Percentiles rank a stretch among this genome's conserved stretches.
Evolutionary conservation across 2,329 filamentous ascomycete genomes (phyloP).

Genomic region (Zymoseptoria brevis): DNA sequence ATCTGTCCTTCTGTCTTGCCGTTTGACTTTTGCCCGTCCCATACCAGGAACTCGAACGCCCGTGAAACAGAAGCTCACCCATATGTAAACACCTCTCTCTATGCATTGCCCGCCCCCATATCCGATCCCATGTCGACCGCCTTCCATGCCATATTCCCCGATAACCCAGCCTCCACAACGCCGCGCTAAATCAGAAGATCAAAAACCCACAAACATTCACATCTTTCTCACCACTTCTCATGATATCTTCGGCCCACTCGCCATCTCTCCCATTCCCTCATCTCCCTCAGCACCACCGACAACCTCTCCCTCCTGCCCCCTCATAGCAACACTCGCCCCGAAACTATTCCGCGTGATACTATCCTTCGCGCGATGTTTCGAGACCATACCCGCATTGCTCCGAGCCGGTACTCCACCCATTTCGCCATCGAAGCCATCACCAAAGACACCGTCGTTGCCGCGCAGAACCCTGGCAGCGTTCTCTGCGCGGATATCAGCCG

Average conservation of each 20-base stretch:
- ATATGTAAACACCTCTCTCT: not conserved
- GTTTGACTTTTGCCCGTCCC: not conserved
- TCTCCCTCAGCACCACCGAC: not conserved
- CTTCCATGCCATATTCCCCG: not conserved
- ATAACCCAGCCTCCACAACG: not conserved
- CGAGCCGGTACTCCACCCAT: not conserved
- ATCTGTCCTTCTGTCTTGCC: not conserved
- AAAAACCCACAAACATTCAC: not conserved
- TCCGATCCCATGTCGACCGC: not conserved
- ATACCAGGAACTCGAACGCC: not conserved
- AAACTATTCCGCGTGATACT: slow-evolving; percentile 25
- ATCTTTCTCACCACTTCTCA: not conserved
- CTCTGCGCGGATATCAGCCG: not conserved
- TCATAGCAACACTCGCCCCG: slow-evolving; percentile 21
- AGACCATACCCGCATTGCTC: slow-evolving; percentile 2
- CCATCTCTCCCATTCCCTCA: not conserved
- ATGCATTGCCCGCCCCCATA: not conserved
- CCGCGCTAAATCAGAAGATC: not conserved
- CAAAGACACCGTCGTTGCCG: not conserved
- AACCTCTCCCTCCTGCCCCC: slow-evolving; percentile 13
- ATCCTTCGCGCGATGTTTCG: slow-evolving; percentile 24
- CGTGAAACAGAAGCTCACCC: not conserved
- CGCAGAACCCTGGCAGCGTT: not conserved
- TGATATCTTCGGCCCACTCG: not conserved
- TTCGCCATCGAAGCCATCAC: not conserved